These are phyloP conservation scores for Pascua guehoae DNA, from an alignment of 1,284 basidiomycete genomes.

Conservation along the genomic window DNA sequence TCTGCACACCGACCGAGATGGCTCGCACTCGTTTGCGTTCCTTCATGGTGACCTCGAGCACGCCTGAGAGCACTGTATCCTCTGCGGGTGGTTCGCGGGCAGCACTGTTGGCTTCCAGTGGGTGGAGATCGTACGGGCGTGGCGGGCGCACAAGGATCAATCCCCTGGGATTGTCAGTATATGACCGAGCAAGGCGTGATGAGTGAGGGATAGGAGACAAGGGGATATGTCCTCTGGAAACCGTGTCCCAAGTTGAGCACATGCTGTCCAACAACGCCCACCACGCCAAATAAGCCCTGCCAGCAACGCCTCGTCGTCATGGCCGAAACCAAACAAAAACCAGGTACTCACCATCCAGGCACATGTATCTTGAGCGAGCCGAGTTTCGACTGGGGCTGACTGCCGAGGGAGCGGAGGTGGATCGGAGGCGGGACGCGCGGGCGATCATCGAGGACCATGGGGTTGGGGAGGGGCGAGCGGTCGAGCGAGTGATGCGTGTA, in stretches of 20 bases:
- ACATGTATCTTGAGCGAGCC: conserved; percentile 38
- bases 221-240: too few relatives aligned
- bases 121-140: conserved; percentile 29
- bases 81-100: conserved; percentile 37
- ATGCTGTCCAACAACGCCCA: not conserved
- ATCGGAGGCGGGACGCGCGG: conserved; percentile 42
- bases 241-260: too few relatives aligned
- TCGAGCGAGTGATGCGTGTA: conserved; percentile 37
- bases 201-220: too few relatives aligned
- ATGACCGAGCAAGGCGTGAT: too few relatives aligned
- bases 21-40: conserved; percentile 38
- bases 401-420: conserved; percentile 32
- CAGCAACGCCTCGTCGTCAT: too few relatives aligned
- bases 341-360: conserved; percentile 36
- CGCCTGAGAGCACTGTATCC: conserved; percentile 43
- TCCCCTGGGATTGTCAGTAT: conserved; percentile 28
- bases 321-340: too few relatives aligned
- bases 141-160: conserved; percentile 38
- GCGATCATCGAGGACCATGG: conserved; percentile 31
- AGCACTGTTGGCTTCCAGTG: conserved; percentile 24
- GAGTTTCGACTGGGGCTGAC: conserved; percentile 24
- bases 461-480: conserved; percentile 30
- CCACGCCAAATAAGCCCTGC: too few relatives aligned
- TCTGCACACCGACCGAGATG: conserved; percentile 43
- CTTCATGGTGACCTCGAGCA: conserved; percentile 45